A percentile compares a stretch with the other conserved stretches of the same genome.
Evolutionary conservation across 805 yeast genomes (phyloP).

Genomic region (Metschnikowia lachancei): DNA sequence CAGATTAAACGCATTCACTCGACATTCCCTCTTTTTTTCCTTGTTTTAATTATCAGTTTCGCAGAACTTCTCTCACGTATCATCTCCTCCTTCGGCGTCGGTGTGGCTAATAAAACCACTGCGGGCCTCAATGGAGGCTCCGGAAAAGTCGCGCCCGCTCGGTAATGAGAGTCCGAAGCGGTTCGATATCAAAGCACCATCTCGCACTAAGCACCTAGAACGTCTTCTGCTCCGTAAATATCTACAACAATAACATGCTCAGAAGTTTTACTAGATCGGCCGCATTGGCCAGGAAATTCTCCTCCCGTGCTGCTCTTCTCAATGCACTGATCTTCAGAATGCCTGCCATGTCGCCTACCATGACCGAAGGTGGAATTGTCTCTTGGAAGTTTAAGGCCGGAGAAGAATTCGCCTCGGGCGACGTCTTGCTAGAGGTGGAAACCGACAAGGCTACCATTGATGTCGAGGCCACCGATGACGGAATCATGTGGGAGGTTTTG

Average conservation of each 20-base stretch:
- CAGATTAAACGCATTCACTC: conserved; percentile 1
- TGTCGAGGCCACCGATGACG: conserved; percentile 91
- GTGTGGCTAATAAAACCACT: neutral
- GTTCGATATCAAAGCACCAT: conserved; percentile 4
- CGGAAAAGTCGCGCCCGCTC: conserved; percentile 26
- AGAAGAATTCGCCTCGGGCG: conserved; percentile 76
- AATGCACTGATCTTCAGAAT: conserved; percentile 62
- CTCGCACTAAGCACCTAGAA: conserved; percentile 2
- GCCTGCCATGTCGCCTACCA: conserved; percentile 99
- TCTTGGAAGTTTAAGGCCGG: conserved; percentile 79
- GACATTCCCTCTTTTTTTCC: neutral
- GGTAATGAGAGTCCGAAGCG: conserved; percentile 21
- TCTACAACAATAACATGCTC: conserved; percentile 17
- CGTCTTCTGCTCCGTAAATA: neutral
- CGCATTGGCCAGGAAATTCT: conserved; percentile 28
- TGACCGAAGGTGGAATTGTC: conserved; percentile 93
- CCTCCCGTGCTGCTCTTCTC: conserved; percentile 21
- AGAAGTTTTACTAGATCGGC: conserved; percentile 18
- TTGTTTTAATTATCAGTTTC: neutral
- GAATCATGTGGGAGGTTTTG: conserved; percentile 74
- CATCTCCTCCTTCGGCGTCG: neutral
- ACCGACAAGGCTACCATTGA: conserved; percentile 83
- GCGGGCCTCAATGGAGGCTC: neutral
- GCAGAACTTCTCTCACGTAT: neutral
- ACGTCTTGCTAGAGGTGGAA: conserved; percentile 76